A percentile compares a stretch with the other conserved stretches of the same genome.
Evolutionary conservation across 495 filamentous ascomycete genomes (phyloP).

Genomic region (Talaromyces trachyspermus): DNA sequence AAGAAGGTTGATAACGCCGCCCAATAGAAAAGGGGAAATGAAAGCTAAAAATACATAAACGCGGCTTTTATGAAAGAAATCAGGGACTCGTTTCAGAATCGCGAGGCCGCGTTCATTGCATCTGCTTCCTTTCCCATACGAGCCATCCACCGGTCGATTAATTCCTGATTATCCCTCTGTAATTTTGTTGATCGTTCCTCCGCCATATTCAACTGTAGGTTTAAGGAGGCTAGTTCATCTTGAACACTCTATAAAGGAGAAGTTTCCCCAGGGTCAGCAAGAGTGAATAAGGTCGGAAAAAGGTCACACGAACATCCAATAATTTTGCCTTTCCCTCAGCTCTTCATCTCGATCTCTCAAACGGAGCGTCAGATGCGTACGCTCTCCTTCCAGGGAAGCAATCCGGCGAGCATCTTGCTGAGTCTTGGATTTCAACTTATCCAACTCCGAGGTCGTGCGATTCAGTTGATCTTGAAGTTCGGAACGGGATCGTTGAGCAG

Average conservation of each 20-base stretch:
- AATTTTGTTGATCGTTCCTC: conserved; percentile 63
- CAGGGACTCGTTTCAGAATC: conserved; percentile 33
- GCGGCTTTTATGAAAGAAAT: too few relatives aligned
- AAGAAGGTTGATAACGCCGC: too few relatives aligned
- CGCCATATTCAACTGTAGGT: conserved; percentile 80
- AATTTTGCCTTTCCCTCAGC: conserved; percentile 73
- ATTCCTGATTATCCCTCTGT: conserved; percentile 75
- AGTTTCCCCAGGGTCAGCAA: conserved; percentile 1
- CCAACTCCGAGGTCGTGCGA: conserved; percentile 51
- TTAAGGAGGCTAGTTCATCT: conserved; percentile 79
- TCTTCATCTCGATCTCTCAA: conserved; percentile 81
- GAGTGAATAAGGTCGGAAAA: conserved; percentile 36
- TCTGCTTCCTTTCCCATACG: conserved; percentile 80
- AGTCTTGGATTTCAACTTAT: conserved; percentile 50
- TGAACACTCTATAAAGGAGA: conserved; percentile 60
- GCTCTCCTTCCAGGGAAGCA: conserved; percentile 53
- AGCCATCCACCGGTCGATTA: conserved; percentile 87
- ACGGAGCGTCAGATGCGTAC: conserved; percentile 48
- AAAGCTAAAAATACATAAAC: too few relatives aligned
- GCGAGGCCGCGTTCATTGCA: conserved; percentile 65
- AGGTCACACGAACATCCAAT: conserved; percentile 50
- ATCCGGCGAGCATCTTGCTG: conserved; percentile 51
- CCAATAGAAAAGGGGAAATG: too few relatives aligned
- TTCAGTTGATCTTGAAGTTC: conserved; percentile 56
- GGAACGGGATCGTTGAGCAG: conserved; percentile 65